These are phyloP conservation scores for Glycine soja DNA, from an alignment of 306 rosid species.

Conservation along the genomic window DNA sequence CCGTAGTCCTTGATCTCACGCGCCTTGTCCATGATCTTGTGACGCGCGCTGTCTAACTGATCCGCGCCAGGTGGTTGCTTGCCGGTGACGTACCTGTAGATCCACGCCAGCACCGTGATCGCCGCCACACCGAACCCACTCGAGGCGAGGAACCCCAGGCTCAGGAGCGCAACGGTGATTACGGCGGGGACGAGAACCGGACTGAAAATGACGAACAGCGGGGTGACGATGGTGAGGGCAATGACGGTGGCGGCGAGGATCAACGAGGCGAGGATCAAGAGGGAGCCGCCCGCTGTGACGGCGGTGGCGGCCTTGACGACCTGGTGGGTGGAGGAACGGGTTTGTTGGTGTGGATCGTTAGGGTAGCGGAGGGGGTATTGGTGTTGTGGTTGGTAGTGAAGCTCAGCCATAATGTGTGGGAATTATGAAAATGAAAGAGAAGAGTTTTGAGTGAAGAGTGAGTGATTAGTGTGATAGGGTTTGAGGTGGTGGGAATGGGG, in stretches of 20 bases:
- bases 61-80: constrained; percentile 61
- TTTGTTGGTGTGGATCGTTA: constrained; percentile 13
- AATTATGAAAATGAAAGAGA: neutral
- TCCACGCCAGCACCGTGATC: constrained; percentile 72
- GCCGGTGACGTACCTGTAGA: constrained; percentile 66
- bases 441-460: no score
- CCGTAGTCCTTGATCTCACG: constrained; percentile 86
- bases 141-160: constrained; percentile 68
- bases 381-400: neutral
- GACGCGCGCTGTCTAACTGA: constrained; percentile 61
- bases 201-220: constrained; percentile 80
- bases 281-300: constrained; percentile 67
- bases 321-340: constrained; percentile 45
- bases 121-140: constrained; percentile 81
- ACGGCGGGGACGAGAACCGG: constrained; percentile 82
- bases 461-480: neutral
- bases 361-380: neutral
- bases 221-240: constrained; percentile 63
- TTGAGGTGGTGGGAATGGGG: constrained; percentile 25
- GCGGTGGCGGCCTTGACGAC: constrained; percentile 71
- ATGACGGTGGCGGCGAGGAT: constrained; percentile 63
- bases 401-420: neutral
- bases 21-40: constrained; percentile 62
- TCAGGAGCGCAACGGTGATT: constrained; percentile 48
- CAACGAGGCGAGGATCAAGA: constrained; percentile 65